Conservation (phyloP, 371 early-diverging fungal species). For the Zychaea mexicana region DNA sequence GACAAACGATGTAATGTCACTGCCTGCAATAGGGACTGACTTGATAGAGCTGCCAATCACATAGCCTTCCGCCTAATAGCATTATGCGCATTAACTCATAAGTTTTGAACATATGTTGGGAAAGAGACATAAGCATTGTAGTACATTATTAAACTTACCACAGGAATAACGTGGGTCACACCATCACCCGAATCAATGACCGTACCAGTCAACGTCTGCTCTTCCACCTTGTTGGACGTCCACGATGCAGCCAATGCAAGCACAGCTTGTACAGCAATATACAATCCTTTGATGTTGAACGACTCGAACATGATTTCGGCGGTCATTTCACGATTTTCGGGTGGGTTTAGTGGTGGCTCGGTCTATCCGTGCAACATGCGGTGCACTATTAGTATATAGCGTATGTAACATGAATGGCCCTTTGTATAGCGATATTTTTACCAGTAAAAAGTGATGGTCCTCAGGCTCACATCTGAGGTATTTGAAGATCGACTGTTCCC, state of each 20-base stretch:
- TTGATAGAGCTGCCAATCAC: constrained; percentile 97
- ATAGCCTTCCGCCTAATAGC: constrained; percentile 97
- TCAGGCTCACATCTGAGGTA: constrained; percentile 97
- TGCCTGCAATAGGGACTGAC: constrained; percentile 97
- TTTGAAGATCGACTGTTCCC: constrained; percentile 97
- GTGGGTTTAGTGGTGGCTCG: constrained; percentile 90
- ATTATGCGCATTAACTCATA: too few relatives aligned
- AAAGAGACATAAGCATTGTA: too few relatives aligned
- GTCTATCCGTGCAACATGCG: constrained; percentile 54
- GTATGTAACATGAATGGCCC: too few relatives aligned
- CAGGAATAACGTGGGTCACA: constrained; percentile 98
- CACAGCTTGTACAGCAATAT: constrained; percentile 94
- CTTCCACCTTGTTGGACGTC: constrained; percentile 77
- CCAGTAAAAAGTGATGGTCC: constrained; percentile 93
- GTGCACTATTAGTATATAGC: too few relatives aligned
- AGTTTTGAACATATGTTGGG: not conserved
- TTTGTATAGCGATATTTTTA: too few relatives aligned
- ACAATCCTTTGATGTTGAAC: constrained; percentile 87
- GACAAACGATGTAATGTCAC: constrained; percentile 96
- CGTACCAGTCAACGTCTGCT: constrained; percentile 92
- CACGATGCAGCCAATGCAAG: constrained; percentile 90
- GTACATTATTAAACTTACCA: constrained; percentile 69
- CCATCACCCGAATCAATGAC: constrained; percentile 87
- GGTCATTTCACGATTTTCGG: constrained; percentile 92
- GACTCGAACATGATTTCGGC: constrained; percentile 95